Percentiles rank a stretch among this genome's conserved stretches.
These are phyloP conservation scores for Haematococcus lacustris DNA, from an alignment of 139 green algal genomes.

Conservation along the genomic window DNA sequence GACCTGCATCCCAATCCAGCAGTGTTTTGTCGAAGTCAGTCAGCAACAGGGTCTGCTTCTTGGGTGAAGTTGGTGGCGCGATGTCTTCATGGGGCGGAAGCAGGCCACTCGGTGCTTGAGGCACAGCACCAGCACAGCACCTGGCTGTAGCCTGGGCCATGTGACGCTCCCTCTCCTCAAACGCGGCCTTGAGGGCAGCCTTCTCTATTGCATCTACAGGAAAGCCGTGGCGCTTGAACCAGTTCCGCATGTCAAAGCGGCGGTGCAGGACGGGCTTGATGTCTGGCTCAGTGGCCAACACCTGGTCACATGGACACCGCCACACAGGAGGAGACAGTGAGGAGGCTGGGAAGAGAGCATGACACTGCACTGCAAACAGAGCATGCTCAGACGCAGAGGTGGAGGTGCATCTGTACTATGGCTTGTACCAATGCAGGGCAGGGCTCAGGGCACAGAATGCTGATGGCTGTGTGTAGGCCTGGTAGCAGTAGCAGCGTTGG, in stretches of 20 bases:
- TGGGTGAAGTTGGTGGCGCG: background rate
- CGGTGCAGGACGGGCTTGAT: conserved; percentile 51
- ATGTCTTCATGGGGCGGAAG: background rate
- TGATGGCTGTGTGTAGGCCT: background rate
- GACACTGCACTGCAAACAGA: background rate
- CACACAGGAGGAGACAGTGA: conserved; percentile 66
- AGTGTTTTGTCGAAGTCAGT: conserved; percentile 78
- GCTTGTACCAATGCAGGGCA: too few relatives aligned
- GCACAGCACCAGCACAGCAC: background rate
- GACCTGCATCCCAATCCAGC: conserved; percentile 51
- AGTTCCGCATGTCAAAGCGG: conserved; percentile 57
- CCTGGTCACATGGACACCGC: conserved; percentile 33
- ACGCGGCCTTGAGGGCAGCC: background rate
- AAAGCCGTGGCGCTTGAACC: conserved; percentile 45
- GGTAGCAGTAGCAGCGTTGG: background rate
- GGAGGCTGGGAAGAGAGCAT: conserved; percentile 3
- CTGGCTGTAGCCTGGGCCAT: background rate
- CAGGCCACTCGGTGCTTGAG: background rate
- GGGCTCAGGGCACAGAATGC: background rate
- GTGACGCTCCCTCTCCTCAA: background rate
- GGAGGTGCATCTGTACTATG: background rate
- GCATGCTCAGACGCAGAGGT: background rate
- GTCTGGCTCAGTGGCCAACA: conserved; percentile 32
- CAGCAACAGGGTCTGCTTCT: background rate
- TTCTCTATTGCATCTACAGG: conserved; percentile 23